phyloP scores from a whole-genome alignment of 2,329 filamentous ascomycete species.

The Hymenoscyphus fructigenus region DNA sequence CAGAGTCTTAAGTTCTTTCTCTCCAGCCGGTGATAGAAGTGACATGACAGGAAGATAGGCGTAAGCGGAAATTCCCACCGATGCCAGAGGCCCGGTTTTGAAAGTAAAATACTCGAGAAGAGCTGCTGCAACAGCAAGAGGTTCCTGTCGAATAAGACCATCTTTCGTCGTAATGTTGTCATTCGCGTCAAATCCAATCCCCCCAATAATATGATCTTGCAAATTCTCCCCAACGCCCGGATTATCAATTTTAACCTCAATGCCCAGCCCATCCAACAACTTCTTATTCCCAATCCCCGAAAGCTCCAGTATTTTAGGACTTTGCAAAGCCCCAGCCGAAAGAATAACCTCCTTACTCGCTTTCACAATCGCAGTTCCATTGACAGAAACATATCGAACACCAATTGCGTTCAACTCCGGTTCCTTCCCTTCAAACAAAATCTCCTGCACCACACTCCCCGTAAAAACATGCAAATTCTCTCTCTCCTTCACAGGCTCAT shows the following conservation, averaged over 20 bases:
- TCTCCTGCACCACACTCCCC: neutral
- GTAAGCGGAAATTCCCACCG: conserved; percentile 6
- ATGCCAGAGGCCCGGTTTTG: conserved; percentile 12
- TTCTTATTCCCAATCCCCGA: conserved; percentile 32
- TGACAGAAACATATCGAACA: neutral
- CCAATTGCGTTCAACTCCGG: neutral
- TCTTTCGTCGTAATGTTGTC: conserved; percentile 11
- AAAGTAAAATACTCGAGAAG: conserved; percentile 5
- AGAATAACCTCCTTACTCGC: conserved; percentile 11
- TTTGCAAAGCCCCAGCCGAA: neutral
- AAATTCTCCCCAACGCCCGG: conserved; percentile 51
- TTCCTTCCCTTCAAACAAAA: neutral
- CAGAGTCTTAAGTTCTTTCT: neutral
- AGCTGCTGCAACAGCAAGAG: conserved; percentile 8
- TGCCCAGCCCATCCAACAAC: conserved; percentile 17
- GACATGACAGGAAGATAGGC: conserved; percentile 12
- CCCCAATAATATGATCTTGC: conserved; percentile 39
- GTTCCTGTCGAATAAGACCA: conserved; percentile 14
- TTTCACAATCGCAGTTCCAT: neutral
- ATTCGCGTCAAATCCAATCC: conserved; percentile 11
- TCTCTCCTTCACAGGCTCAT: neutral
- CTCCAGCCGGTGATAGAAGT: conserved; percentile 1
- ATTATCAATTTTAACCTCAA: conserved; percentile 20
- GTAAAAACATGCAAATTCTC: neutral
- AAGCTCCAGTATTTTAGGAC: conserved; percentile 28